A percentile compares a stretch with the other conserved stretches of the same genome.
Evolutionary conservation across 495 filamentous ascomycete species (phyloP).

Genomic region (Rusavskia elegans): DNA sequence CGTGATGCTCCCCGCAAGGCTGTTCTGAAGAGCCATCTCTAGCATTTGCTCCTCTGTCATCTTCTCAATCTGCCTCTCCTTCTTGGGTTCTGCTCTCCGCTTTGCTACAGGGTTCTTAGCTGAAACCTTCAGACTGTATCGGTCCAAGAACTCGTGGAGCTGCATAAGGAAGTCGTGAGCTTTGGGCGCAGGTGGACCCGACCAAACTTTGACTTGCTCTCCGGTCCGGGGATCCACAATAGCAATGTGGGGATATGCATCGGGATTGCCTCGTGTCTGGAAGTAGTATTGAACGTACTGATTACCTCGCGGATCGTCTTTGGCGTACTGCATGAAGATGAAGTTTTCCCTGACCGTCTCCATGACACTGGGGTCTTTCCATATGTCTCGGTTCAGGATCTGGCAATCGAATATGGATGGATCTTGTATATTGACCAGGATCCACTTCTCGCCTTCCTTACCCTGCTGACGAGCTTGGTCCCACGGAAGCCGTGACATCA

Average conservation of each 20-base stretch:
- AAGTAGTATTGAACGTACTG: conserved; percentile 89
- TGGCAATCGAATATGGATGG: conserved; percentile 84
- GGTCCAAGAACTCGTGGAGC: conserved; percentile 86
- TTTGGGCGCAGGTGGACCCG: conserved; percentile 60
- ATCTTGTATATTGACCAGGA: conserved; percentile 91
- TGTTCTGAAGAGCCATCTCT: conserved; percentile 80
- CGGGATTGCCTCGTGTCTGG: conserved; percentile 47
- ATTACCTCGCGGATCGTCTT: conserved; percentile 55
- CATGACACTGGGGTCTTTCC: conserved; percentile 68
- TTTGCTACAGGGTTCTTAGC: conserved; percentile 85
- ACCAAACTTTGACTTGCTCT: conserved; percentile 95
- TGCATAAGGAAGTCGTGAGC: conserved; percentile 75
- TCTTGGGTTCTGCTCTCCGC: conserved; percentile 53
- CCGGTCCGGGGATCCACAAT: conserved; percentile 93
- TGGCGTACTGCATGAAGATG: conserved; percentile 82
- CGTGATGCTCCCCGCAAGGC: conserved; percentile 32
- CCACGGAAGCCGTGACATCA: conserved; percentile 62
- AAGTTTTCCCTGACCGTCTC: conserved; percentile 82
- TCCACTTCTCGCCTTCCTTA: conserved; percentile 77
- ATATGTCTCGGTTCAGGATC: conserved; percentile 80
- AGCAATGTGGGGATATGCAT: conserved; percentile 86
- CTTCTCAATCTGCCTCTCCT: conserved; percentile 55
- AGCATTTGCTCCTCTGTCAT: conserved; percentile 98
- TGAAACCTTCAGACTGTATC: conserved; percentile 74
- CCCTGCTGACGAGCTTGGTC: conserved; percentile 71